A percentile compares a stretch with the other conserved stretches of the same genome.
Evolutionary conservation across 1,284 basidiomycete species (phyloP).

Genomic region (Ganoderma lingzhi): DNA sequence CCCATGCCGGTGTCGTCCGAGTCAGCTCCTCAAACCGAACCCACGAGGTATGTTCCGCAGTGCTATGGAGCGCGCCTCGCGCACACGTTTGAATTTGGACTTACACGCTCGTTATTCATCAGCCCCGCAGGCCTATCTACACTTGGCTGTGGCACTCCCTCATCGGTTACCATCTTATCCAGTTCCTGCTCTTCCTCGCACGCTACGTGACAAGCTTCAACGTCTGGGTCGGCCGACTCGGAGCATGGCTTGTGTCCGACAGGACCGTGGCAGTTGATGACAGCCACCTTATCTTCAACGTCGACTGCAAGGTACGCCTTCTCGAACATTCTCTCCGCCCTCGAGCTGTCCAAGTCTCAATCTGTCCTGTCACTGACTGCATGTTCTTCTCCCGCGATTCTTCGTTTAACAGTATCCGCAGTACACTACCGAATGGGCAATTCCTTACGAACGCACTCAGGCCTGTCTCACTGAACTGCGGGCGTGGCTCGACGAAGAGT

Average conservation of each 20-base stretch:
- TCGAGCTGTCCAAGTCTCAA: slow-evolving; percentile 25
- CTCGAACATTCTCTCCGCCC: slow-evolving; percentile 35
- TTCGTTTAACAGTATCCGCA: slow-evolving; percentile 74
- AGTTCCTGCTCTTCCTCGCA: slow-evolving; percentile 81
- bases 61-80: not conserved
- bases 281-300: slow-evolving; percentile 82
- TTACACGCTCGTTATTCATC: slow-evolving; percentile 11
- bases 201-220: slow-evolving; percentile 65
- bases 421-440: slow-evolving; percentile 93
- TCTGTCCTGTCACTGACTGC: slow-evolving; percentile 2
- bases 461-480: slow-evolving; percentile 80
- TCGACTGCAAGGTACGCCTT: slow-evolving; percentile 75
- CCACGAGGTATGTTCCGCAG: slow-evolving; percentile 63
- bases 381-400: slow-evolving; percentile 19
- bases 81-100: slow-evolving; percentile 13
- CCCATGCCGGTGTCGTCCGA: slow-evolving; percentile 79
- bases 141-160: slow-evolving; percentile 77
- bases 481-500: slow-evolving; percentile 79
- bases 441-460: slow-evolving; percentile 74
- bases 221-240: slow-evolving; percentile 60
- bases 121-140: slow-evolving; percentile 48
- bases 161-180: slow-evolving; percentile 80
- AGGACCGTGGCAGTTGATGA: slow-evolving; percentile 71
- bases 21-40: slow-evolving; percentile 83
- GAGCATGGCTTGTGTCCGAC: slow-evolving; percentile 66